Conservation (phyloP, 2,329 filamentous ascomycete genomes). For the Metarhizium album region DNA sequence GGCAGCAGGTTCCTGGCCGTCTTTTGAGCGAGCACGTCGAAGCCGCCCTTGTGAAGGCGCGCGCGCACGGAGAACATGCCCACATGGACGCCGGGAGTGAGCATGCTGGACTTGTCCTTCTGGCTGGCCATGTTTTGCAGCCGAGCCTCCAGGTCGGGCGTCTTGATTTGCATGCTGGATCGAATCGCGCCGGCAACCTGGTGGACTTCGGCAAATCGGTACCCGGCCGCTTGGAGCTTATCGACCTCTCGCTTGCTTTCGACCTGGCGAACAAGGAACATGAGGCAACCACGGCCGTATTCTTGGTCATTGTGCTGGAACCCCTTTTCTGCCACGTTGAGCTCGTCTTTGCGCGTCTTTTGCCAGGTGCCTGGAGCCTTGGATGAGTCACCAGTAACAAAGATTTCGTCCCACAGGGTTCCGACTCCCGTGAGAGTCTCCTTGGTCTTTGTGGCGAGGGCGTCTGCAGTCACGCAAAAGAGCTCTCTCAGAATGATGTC, state of each 20-base stretch:
- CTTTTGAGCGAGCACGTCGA: conserved; percentile 51
- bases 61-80: conserved; percentile 48
- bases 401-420: conserved; percentile 63
- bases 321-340: conserved; percentile 29
- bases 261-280: conserved; percentile 65
- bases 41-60: conserved; percentile 40
- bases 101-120: conserved; percentile 32
- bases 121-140: conserved; percentile 56
- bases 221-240: conserved; percentile 59
- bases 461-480: conserved; percentile 68
- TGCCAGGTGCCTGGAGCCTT: not conserved
- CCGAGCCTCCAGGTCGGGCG: conserved; percentile 47
- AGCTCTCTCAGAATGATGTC: conserved; percentile 70
- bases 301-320: conserved; percentile 15
- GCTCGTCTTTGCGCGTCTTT: conserved; percentile 9
- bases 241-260: conserved; percentile 46
- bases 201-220: conserved; percentile 61
- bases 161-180: conserved; percentile 63
- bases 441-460: conserved; percentile 59
- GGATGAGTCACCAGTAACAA: conserved; percentile 45
- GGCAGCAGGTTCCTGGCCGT: conserved; percentile 50
- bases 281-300: conserved; percentile 63
- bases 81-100: conserved; percentile 43
- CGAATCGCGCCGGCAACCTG: conserved; percentile 61
- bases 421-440: conserved; percentile 54